phyloP scores from a whole-genome alignment of 1,284 basidiomycete genomes.

The Xerocomus amazonicus region DNA sequence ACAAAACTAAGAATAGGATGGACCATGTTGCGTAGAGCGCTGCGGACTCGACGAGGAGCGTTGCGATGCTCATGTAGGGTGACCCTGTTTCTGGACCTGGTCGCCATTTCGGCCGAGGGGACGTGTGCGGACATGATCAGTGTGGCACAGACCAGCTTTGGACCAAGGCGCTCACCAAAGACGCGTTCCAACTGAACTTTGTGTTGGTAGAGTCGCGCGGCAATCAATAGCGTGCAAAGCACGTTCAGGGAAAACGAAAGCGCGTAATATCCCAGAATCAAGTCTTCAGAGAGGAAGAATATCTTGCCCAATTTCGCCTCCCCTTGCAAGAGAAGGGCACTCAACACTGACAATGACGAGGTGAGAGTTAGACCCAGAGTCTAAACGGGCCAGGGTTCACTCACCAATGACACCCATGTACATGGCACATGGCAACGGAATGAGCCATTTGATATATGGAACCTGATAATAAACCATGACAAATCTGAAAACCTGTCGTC shows the following conservation, averaged over 20 bases:
- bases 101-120: neutral
- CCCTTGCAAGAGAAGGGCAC: slow-evolving; percentile 17
- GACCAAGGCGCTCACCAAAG: slow-evolving; percentile 27
- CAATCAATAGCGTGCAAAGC: too few relatives aligned
- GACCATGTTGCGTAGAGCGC: slow-evolving; percentile 30
- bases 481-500: slow-evolving; percentile 26
- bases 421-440: slow-evolving; percentile 27
- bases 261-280: too few relatives aligned
- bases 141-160: neutral
- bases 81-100: slow-evolving; percentile 20
- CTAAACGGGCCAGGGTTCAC: neutral
- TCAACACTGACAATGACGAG: slow-evolving; percentile 14
- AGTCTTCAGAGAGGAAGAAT: too few relatives aligned
- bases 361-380: neutral
- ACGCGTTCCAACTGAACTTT: too few relatives aligned
- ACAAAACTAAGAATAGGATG: slow-evolving; percentile 26
- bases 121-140: neutral
- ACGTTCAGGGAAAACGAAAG: too few relatives aligned
- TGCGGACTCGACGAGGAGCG: slow-evolving; percentile 29
- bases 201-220: too few relatives aligned
- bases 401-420: slow-evolving; percentile 25
- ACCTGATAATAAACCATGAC: slow-evolving; percentile 23
- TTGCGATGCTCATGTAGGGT: too few relatives aligned
- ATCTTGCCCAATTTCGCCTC: slow-evolving; percentile 17
- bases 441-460: slow-evolving; percentile 26